Evolutionary conservation across 768 basidiomycete species (phyloP).

Genomic region (Baorangia bicolor): DNA sequence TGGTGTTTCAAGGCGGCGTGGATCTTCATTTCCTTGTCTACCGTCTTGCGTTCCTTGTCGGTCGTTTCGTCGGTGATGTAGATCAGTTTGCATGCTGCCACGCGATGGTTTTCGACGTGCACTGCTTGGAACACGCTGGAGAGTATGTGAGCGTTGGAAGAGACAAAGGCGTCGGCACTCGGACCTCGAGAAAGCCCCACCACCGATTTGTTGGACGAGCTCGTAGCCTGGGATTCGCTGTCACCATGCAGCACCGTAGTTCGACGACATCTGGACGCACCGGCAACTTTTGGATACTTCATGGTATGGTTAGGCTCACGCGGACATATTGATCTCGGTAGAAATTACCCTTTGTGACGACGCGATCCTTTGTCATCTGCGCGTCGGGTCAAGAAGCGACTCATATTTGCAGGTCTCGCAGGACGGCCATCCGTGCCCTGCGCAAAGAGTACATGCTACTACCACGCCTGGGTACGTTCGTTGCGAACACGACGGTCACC

Average conservation of each 20-base stretch:
- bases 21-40: conserved; percentile 92
- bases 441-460: too few species aligned
- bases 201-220: conserved; percentile 75
- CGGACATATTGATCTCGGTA: conserved; percentile 8
- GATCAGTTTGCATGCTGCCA: conserved; percentile 89
- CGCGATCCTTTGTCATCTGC: conserved; percentile 3
- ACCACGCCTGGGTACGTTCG: background rate
- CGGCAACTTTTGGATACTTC: conserved; percentile 35
- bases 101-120: conserved; percentile 57
- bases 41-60: conserved; percentile 67
- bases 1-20: conserved; percentile 76
- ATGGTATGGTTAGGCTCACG: conserved; percentile 11
- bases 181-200: conserved; percentile 85
- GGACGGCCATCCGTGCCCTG: too few species aligned
- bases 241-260: background rate
- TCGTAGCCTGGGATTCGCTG: conserved; percentile 52
- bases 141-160: background rate
- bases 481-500: background rate
- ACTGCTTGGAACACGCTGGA: conserved; percentile 82
- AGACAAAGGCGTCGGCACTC: background rate
- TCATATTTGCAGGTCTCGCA: too few species aligned
- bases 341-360: conserved; percentile 23
- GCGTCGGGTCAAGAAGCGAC: too few species aligned
- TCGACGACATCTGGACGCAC: conserved; percentile 10
- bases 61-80: conserved; percentile 60